Evolutionary conservation across 1,139 yeast genomes (phyloP).

Genomic region (Candida sp.): DNA sequence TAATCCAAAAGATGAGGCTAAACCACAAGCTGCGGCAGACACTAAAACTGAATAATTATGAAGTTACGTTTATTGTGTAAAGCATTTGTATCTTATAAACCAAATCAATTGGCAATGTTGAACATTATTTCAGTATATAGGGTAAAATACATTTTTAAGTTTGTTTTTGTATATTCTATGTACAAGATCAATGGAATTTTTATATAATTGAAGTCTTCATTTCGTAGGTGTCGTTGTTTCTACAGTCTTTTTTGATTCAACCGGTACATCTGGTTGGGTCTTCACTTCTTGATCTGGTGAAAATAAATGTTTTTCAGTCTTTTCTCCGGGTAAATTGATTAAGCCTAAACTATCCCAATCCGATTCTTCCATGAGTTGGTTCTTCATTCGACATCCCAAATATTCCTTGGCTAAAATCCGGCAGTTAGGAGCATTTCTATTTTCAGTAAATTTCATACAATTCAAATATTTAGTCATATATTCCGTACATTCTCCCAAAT

Average conservation of each 20-base stretch:
- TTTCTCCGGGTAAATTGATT: conserved; percentile 50
- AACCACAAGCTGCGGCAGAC: neutral
- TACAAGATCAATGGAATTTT: neutral
- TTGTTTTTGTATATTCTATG: too few species aligned
- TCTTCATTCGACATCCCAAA: conserved; percentile 85
- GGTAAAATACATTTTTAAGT: too few species aligned
- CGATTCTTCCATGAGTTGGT: conserved; percentile 79
- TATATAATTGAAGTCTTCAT: too few species aligned
- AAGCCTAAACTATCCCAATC: conserved; percentile 84
- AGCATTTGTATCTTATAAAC: neutral
- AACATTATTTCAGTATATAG: too few species aligned
- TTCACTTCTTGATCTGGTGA: conserved; percentile 1
- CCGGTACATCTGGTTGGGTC: neutral
- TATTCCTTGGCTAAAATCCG: conserved; percentile 78
- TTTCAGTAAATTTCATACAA: conserved; percentile 75
- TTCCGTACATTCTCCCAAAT: conserved; percentile 77
- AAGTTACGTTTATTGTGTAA: neutral
- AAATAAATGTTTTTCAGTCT: conserved; percentile 4
- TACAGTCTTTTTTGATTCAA: neutral
- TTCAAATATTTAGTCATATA: conserved; percentile 73
- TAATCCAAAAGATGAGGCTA: neutral
- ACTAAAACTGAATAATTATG: neutral
- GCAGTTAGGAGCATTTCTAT: conserved; percentile 88
- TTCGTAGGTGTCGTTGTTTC: too few species aligned
- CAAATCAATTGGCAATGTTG: too few species aligned